phyloP scores from a whole-genome alignment of 2,329 filamentous ascomycete species.

The Stromatinia cepivora region DNA sequence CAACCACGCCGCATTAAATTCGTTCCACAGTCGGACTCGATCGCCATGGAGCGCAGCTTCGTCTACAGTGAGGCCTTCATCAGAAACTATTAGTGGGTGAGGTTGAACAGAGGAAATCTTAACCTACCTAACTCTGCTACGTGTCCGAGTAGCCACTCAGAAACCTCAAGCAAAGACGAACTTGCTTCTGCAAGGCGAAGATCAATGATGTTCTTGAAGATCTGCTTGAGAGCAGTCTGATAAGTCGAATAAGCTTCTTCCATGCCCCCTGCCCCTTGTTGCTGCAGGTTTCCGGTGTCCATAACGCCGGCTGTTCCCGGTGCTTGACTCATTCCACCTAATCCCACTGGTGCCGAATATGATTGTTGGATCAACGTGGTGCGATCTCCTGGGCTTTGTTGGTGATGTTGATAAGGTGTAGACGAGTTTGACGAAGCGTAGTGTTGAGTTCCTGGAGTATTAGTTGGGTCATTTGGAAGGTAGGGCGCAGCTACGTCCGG shows the following conservation, averaged over 20 bases:
- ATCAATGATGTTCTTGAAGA: conserved; percentile 61
- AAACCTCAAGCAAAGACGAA: conserved; percentile 58
- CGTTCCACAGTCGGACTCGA: conserved; percentile 83
- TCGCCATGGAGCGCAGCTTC: conserved; percentile 73
- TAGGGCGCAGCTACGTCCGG: conserved; percentile 73
- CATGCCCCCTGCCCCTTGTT: conserved; percentile 52
- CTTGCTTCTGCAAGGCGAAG: conserved; percentile 61
- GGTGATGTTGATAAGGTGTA: conserved; percentile 58
- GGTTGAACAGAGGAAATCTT: conserved; percentile 36
- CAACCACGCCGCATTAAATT: conserved; percentile 94
- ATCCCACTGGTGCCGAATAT: conserved; percentile 51
- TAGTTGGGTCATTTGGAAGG: conserved; percentile 67
- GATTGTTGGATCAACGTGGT: conserved; percentile 55
- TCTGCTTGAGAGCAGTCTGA: conserved; percentile 59
- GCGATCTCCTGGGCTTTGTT: conserved; percentile 55
- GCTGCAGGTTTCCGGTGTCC: conserved; percentile 59
- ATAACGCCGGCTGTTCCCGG: conserved; percentile 45
- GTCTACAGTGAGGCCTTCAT: conserved; percentile 78
- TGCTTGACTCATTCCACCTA: conserved; percentile 50
- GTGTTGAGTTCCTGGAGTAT: conserved; percentile 53
- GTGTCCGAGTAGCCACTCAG: conserved; percentile 66
- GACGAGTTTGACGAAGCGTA: conserved; percentile 54
- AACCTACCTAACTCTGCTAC: conserved; percentile 65
- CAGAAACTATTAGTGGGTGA: conserved; percentile 40
- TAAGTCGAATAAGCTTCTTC: conserved; percentile 70